Conservation (phyloP, 768 basidiomycete species). For the Mycena rebaudengoi region DNA sequence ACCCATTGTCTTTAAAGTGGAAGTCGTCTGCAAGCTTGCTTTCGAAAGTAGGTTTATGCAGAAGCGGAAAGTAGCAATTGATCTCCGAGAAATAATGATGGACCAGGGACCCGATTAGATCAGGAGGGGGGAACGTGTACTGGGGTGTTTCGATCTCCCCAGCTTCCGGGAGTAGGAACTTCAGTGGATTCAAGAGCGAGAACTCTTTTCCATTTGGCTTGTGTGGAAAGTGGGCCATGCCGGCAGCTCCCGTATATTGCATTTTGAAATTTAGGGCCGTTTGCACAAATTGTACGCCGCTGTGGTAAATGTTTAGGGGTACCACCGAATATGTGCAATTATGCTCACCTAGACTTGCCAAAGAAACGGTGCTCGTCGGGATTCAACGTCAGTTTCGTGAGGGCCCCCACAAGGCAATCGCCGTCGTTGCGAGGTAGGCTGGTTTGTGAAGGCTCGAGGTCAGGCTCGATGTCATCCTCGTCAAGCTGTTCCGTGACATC, state of each 20-base stretch:
- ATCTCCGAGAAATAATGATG: constrained; percentile 54
- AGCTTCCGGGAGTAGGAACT: constrained; percentile 20
- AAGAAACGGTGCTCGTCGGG: constrained; percentile 56
- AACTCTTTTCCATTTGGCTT: constrained; percentile 55
- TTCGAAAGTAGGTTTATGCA: constrained; percentile 80
- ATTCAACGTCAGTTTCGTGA: constrained; percentile 49
- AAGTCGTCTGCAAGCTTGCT: constrained; percentile 54
- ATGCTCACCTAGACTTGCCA: constrained; percentile 47
- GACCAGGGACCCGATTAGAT: constrained; percentile 64
- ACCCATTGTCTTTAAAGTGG: constrained; percentile 57
- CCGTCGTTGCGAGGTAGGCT: constrained; percentile 47
- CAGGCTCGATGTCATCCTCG: constrained; percentile 33
- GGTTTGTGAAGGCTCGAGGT: constrained; percentile 41
- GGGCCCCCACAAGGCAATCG: constrained; percentile 33
- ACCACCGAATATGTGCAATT: too few species aligned
- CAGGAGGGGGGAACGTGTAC: constrained; percentile 59
- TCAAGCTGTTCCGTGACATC: constrained; percentile 71
- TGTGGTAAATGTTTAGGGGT: constrained; percentile 24
- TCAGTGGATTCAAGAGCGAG: constrained; percentile 41
- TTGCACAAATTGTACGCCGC: constrained; percentile 60
- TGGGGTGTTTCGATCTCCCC: constrained; percentile 34
- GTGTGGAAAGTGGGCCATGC: constrained; percentile 26
- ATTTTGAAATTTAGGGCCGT: constrained; percentile 65
- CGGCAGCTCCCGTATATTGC: constrained; percentile 16
- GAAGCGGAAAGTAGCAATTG: constrained; percentile 67